Conservation (phyloP, 1,284 basidiomycete genomes). For the Malassezia sp. region DNA sequence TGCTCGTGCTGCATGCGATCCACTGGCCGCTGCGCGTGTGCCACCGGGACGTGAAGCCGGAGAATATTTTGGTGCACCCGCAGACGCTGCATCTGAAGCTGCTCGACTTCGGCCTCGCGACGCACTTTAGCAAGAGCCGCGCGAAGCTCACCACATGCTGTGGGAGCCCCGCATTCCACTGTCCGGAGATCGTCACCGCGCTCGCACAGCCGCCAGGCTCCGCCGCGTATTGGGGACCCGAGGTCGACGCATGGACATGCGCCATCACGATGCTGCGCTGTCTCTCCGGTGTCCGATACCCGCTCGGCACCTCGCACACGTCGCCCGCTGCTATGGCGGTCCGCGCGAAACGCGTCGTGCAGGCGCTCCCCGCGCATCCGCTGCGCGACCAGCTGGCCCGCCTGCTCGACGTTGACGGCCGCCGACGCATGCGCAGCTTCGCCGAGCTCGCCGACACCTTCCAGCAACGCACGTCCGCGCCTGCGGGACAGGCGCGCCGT, state of each 20-base stretch:
- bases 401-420: constrained; percentile 50
- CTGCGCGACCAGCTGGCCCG: constrained; percentile 48
- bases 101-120: constrained; percentile 54
- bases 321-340: constrained; percentile 50
- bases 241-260: constrained; percentile 55
- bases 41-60: constrained; percentile 54
- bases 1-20: constrained; percentile 51
- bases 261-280: constrained; percentile 52
- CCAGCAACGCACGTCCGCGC: too few species aligned
- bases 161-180: constrained; percentile 52
- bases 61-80: constrained; percentile 49
- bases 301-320: constrained; percentile 51
- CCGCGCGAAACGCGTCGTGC: constrained; percentile 49
- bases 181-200: constrained; percentile 52
- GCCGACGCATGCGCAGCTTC: constrained; percentile 50
- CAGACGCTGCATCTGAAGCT: constrained; percentile 48
- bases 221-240: constrained; percentile 50
- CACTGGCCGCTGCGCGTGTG: constrained; percentile 52
- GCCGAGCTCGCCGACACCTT: constrained; percentile 29
- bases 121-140: constrained; percentile 52
- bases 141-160: constrained; percentile 55
- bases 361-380: constrained; percentile 46
- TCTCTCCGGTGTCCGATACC: constrained; percentile 51
- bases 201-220: constrained; percentile 50
- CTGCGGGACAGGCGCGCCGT: constrained; percentile 26